Conservation (phyloP, 164 flowering plant genomes). For the Brasenia schreberi region DNA sequence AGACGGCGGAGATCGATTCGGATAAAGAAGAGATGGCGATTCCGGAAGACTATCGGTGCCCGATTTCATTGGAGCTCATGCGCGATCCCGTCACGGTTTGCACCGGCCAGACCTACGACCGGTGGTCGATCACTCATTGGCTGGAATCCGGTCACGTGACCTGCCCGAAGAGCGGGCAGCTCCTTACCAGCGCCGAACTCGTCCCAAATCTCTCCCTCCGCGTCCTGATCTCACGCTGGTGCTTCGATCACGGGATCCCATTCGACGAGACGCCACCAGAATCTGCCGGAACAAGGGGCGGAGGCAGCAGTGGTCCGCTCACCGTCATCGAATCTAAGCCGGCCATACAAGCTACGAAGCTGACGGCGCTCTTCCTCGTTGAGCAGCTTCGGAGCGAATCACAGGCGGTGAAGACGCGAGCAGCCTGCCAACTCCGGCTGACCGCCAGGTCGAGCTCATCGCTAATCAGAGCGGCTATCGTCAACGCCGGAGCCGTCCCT, state of each 20-base stretch:
- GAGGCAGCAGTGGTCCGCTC: slow-evolving; percentile 8
- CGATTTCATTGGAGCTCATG: slow-evolving; percentile 88
- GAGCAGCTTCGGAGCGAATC: slow-evolving; percentile 48
- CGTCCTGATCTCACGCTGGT: slow-evolving; percentile 75
- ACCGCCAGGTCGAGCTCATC: slow-evolving; percentile 66
- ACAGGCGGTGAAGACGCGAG: slow-evolving; percentile 42
- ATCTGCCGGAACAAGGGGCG: slow-evolving; percentile 6
- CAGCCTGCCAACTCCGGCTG: slow-evolving; percentile 71
- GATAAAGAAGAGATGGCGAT: slow-evolving; percentile 10
- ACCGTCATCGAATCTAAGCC: slow-evolving; percentile 36
- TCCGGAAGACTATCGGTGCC: slow-evolving; percentile 81
- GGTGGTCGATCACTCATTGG: slow-evolving; percentile 65
- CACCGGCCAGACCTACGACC: slow-evolving; percentile 96
- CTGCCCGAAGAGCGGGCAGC: slow-evolving; percentile 91
- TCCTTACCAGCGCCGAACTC: slow-evolving; percentile 48
- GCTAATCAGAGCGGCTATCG: slow-evolving; percentile 85
- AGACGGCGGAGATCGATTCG: background rate
- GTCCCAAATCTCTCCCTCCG: slow-evolving; percentile 74
- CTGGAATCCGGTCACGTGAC: slow-evolving; percentile 73
- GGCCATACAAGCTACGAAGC: slow-evolving; percentile 65
- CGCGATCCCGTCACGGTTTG: slow-evolving; percentile 71
- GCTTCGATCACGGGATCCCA: slow-evolving; percentile 47
- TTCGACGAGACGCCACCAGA: slow-evolving; percentile 32
- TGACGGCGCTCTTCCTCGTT: slow-evolving; percentile 61
- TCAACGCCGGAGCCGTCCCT: slow-evolving; percentile 95